Percentiles rank a stretch among this genome's conserved stretches.
Evolutionary conservation across 305 asterid species (phyloP).

Genomic region (Caryopteris hybrid): DNA sequence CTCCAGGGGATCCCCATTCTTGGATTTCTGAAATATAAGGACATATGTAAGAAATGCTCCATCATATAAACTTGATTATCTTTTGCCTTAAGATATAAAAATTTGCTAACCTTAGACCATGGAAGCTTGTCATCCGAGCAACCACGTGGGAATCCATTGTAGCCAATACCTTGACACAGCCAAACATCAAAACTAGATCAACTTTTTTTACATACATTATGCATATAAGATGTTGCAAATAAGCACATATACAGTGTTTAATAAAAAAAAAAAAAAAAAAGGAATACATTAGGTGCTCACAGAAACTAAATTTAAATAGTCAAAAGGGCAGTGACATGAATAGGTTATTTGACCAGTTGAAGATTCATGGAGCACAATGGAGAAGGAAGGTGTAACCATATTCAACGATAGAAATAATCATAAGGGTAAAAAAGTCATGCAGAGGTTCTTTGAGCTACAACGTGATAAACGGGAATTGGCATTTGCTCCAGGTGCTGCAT

Average conservation of each 20-base stretch:
- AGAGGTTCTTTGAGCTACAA: neutral
- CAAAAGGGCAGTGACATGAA: neutral
- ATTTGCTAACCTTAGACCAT: slow-evolving; percentile 80
- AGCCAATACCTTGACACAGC: slow-evolving; percentile 70
- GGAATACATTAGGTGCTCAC: neutral
- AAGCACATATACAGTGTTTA: neutral
- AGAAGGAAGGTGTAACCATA: neutral
- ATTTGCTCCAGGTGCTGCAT: too few relatives aligned
- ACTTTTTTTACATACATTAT: neutral
- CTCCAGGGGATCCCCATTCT: slow-evolving; percentile 73
- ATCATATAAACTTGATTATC: neutral
- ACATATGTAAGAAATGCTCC: slow-evolving; percentile 18
- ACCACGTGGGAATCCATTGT: slow-evolving; percentile 96
- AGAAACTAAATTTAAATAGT: neutral
- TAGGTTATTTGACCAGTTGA: neutral
- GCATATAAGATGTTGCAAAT: neutral
- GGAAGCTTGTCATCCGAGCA: slow-evolving; percentile 94
- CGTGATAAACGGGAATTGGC: neutral
- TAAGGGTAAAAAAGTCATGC: neutral
- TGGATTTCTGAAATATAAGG: slow-evolving; percentile 64
- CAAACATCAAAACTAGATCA: slow-evolving; percentile 7
- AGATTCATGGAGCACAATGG: neutral
- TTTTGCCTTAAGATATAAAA: neutral
- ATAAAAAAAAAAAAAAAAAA: neutral
- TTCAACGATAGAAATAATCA: neutral